These are phyloP conservation scores for Yarrowia sp. DNA, from an alignment of 805 yeast species.

Conservation along the genomic window DNA sequence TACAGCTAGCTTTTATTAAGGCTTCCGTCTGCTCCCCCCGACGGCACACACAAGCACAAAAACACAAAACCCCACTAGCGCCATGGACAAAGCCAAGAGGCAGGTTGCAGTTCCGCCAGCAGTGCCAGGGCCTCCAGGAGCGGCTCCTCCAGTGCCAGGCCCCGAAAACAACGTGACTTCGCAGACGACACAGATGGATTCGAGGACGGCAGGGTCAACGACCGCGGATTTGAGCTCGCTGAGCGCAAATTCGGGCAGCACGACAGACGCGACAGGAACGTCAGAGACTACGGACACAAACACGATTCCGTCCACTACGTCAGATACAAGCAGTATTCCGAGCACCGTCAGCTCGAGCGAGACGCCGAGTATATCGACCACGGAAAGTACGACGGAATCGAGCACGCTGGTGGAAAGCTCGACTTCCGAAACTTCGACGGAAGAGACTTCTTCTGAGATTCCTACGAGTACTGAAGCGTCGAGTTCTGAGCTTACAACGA, in stretches of 20 bases:
- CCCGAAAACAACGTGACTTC: conserved; percentile 16
- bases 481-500: not conserved
- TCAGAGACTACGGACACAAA: not conserved
- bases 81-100: conserved; percentile 37
- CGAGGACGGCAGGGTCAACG: not conserved
- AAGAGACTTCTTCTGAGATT: not conserved
- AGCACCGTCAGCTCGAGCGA: conserved; percentile 1
- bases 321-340: conserved; percentile 21
- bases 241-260: not conserved
- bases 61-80: conserved; percentile 3
- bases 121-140: not conserved
- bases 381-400: not conserved
- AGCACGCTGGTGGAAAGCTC: not conserved
- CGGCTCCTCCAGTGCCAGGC: not conserved
- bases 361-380: not conserved
- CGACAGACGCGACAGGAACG: too few species aligned
- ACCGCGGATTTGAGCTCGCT: not conserved
- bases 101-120: conserved; percentile 19
- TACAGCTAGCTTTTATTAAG: too few species aligned
- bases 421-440: not conserved
- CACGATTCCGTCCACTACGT: not conserved
- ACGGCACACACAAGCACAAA: not conserved
- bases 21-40: conserved; percentile 3
- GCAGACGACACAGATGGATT: not conserved
- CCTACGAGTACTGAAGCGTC: not conserved